These are phyloP conservation scores for Pythium vanterpoolii DNA, from an alignment of 352 stramenopile genomes.

Conservation along the genomic window DNA sequence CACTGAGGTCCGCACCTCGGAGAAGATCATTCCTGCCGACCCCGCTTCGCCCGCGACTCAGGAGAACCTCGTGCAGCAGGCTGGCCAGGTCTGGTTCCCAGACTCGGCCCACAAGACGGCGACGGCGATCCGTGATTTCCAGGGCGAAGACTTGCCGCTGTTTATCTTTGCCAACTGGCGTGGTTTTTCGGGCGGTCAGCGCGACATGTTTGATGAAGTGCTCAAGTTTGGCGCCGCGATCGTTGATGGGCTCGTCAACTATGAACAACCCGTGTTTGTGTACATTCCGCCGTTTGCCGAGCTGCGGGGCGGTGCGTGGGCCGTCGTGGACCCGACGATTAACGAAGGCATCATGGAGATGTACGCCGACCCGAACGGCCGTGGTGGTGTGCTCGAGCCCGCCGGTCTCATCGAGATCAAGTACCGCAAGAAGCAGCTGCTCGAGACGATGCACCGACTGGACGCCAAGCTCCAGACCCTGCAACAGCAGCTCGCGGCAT, in stretches of 20 bases:
- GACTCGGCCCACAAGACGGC: conserved; percentile 99
- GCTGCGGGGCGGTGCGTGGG: conserved; percentile 98
- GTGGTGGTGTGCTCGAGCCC: conserved; percentile 98
- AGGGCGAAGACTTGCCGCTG: conserved; percentile 97
- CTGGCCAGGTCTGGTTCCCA: conserved; percentile 99
- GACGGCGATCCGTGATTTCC: conserved; percentile 99
- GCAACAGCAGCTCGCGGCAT: conserved; percentile 63
- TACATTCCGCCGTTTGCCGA: conserved; percentile 99
- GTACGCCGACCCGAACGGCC: conserved; percentile 94
- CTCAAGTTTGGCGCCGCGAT: conserved; percentile 99
- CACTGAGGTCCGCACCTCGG: conserved; percentile 97
- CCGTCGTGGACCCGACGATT: conserved; percentile 99
- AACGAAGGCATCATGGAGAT: conserved; percentile 99
- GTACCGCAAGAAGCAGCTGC: conserved; percentile 97
- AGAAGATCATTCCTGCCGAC: conserved; percentile 97
- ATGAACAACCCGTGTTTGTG: conserved; percentile 99
- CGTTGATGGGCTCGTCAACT: conserved; percentile 98
- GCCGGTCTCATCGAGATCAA: conserved; percentile 99
- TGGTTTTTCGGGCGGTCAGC: conserved; percentile 98
- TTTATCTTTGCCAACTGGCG: conserved; percentile 99
- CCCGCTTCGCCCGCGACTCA: conserved; percentile 96
- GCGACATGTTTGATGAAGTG: conserved; percentile 99
- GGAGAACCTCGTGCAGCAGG: conserved; percentile 96
- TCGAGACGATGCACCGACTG: conserved; percentile 96
- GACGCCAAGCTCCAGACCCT: conserved; percentile 92